Evolutionary conservation across 176 grass and related monocot species (phyloP).

Genomic region (Oryza coarctata): DNA sequence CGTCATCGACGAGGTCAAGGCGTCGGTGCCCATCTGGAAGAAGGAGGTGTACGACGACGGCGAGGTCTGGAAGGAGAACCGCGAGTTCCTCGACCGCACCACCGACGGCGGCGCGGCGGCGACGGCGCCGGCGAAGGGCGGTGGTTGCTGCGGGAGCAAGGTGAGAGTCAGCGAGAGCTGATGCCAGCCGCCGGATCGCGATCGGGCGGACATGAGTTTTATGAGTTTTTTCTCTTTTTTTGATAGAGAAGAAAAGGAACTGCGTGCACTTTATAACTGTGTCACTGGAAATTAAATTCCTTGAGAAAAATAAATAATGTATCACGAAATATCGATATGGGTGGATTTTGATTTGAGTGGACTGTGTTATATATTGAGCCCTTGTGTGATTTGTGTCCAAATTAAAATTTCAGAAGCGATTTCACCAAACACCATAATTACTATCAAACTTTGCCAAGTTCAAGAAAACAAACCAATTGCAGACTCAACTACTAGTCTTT

Average conservation of each 20-base stretch:
- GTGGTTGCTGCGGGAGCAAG: conserved; percentile 74
- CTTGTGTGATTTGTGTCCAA: not conserved
- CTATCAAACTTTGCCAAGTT: too few species aligned
- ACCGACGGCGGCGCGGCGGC: not conserved
- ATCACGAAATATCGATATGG: not conserved
- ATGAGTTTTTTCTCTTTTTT: too few species aligned
- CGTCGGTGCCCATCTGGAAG: conserved; percentile 93
- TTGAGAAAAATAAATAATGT: not conserved
- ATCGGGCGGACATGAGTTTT: not conserved
- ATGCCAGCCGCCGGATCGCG: conserved; percentile 20
- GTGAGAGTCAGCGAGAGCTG: conserved; percentile 44
- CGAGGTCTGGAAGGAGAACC: conserved; percentile 99
- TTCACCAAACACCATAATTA: not conserved
- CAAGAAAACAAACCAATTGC: too few species aligned
- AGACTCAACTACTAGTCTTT: too few species aligned
- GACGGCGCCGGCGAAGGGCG: not conserved
- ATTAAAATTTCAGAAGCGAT: not conserved
- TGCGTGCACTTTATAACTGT: not conserved
- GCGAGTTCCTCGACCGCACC: conserved; percentile 68
- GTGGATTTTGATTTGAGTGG: too few species aligned
- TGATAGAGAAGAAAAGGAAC: not conserved
- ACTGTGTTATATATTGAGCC: too few species aligned
- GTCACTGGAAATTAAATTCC: not conserved
- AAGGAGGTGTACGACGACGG: conserved; percentile 98
- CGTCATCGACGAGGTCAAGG: conserved; percentile 94